phyloP scores from a whole-genome alignment of 352 stramenopile genomes.

The Phytophthora aleatoria region DNA sequence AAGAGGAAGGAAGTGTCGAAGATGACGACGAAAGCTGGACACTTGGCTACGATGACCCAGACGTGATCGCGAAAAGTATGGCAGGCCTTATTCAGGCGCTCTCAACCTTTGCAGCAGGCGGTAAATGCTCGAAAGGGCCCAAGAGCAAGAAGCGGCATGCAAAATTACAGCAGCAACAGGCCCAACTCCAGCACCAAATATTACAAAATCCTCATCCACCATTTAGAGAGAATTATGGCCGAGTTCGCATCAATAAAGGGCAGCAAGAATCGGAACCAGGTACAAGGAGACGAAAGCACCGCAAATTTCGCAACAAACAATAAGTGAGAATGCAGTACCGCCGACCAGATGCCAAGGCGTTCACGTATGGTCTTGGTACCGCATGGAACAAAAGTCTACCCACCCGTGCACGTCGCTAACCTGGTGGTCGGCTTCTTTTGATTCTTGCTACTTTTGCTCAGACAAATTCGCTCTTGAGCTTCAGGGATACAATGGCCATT shows the following conservation, averaged over 20 bases:
- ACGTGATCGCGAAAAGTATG: slow-evolving; percentile 27
- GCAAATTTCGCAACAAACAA: slow-evolving; percentile 5
- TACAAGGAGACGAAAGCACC: slow-evolving; percentile 10
- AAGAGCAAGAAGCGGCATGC: slow-evolving; percentile 18
- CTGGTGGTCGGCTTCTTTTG: too few relatives aligned
- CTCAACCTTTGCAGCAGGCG: slow-evolving; percentile 24
- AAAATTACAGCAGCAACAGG: slow-evolving; percentile 3
- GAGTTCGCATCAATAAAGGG: background rate
- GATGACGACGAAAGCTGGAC: slow-evolving; percentile 24
- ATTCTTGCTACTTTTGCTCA: too few relatives aligned
- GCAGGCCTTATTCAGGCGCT: slow-evolving; percentile 29
- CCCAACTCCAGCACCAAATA: background rate
- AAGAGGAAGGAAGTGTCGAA: background rate
- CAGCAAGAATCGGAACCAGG: background rate
- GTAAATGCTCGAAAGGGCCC: slow-evolving; percentile 3
- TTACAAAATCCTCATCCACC: slow-evolving; percentile 1
- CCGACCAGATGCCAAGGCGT: background rate
- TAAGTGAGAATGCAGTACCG: background rate
- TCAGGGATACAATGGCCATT: too few relatives aligned
- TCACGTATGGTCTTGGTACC: too few relatives aligned
- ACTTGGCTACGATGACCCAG: slow-evolving; percentile 23
- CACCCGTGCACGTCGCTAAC: too few relatives aligned
- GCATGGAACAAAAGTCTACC: too few relatives aligned
- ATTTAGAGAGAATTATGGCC: slow-evolving; percentile 4
- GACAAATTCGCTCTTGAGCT: too few relatives aligned